Conservation (phyloP, 495 filamentous ascomycete genomes). For the Aspergillus heteromorphus region DNA sequence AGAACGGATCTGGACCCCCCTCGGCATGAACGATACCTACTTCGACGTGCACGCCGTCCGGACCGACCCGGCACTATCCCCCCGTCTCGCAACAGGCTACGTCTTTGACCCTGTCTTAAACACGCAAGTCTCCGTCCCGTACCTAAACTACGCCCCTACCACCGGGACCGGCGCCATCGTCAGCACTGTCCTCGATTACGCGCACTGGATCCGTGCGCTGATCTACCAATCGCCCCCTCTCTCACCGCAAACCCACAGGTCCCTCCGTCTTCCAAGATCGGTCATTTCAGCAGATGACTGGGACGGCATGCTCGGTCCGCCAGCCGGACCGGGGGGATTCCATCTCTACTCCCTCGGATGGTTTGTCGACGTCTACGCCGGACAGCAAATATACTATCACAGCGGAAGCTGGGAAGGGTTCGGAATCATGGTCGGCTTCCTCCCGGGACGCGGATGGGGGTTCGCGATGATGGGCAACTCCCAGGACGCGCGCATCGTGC, state of each 20-base stretch:
- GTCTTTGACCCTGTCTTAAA: slow-evolving; percentile 8
- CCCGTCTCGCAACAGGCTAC: slow-evolving; percentile 17
- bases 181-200: slow-evolving; percentile 48
- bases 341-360: slow-evolving; percentile 43
- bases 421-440: slow-evolving; percentile 37
- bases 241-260: slow-evolving; percentile 30
- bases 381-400: slow-evolving; percentile 38
- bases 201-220: slow-evolving; percentile 42
- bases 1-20: slow-evolving; percentile 40
- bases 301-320: slow-evolving; percentile 1
- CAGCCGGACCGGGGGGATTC: slow-evolving; percentile 3
- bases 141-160: slow-evolving; percentile 25
- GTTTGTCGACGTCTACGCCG: slow-evolving; percentile 36
- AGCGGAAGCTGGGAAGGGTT: slow-evolving; percentile 42
- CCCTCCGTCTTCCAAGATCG: slow-evolving; percentile 30
- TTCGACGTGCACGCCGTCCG: slow-evolving; percentile 24
- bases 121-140: slow-evolving; percentile 9
- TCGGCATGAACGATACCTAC: slow-evolving; percentile 40
- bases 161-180: slow-evolving; percentile 48
- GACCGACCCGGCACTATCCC: background rate
- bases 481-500: slow-evolving; percentile 23
- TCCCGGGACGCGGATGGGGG: slow-evolving; percentile 41
- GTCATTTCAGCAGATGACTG: slow-evolving; percentile 19
- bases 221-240: slow-evolving; percentile 21
- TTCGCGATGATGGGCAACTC: slow-evolving; percentile 45